These are phyloP conservation scores for Endothia cerciana DNA, from an alignment of 2,329 filamentous ascomycete genomes.

Conservation along the genomic window DNA sequence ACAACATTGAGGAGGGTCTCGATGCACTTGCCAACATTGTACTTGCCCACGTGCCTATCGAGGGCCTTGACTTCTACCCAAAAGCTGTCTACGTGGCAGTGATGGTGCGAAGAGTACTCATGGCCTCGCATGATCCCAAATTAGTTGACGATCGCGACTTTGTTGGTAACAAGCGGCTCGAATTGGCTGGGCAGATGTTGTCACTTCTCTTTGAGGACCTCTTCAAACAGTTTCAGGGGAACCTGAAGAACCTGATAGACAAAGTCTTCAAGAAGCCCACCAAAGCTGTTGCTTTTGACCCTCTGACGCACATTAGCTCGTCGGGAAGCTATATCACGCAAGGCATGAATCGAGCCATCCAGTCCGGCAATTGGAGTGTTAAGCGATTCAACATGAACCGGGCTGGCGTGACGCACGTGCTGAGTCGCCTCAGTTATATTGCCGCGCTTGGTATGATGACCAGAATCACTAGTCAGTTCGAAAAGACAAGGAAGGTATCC, in stretches of 20 bases:
- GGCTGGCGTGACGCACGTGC: constrained; percentile 93
- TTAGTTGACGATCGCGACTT: constrained; percentile 97
- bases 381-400: constrained; percentile 99
- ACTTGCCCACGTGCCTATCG: constrained; percentile 91
- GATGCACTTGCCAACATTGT: constrained; percentile 92
- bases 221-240: constrained; percentile 91
- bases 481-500: constrained; percentile 96
- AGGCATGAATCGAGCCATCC: constrained; percentile 94
- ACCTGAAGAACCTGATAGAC: constrained; percentile 92
- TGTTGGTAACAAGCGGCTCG: constrained; percentile 94
- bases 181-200: constrained; percentile 91
- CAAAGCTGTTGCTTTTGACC: constrained; percentile 85
- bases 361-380: constrained; percentile 96
- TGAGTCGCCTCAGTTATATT: constrained; percentile 95
- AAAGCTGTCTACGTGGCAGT: constrained; percentile 96
- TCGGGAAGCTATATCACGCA: constrained; percentile 86
- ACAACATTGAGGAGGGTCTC: constrained; percentile 86
- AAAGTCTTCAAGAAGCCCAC: constrained; percentile 95
- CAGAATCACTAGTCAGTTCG: constrained; percentile 95
- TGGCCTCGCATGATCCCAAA: constrained; percentile 87
- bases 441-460: constrained; percentile 99
- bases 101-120: constrained; percentile 95
- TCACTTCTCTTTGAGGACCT: constrained; percentile 95
- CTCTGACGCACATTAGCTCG: constrained; percentile 79
- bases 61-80: constrained; percentile 91